These are phyloP conservation scores for Hypsizygus marmoreus DNA, from an alignment of 768 basidiomycete genomes.

Conservation along the genomic window DNA sequence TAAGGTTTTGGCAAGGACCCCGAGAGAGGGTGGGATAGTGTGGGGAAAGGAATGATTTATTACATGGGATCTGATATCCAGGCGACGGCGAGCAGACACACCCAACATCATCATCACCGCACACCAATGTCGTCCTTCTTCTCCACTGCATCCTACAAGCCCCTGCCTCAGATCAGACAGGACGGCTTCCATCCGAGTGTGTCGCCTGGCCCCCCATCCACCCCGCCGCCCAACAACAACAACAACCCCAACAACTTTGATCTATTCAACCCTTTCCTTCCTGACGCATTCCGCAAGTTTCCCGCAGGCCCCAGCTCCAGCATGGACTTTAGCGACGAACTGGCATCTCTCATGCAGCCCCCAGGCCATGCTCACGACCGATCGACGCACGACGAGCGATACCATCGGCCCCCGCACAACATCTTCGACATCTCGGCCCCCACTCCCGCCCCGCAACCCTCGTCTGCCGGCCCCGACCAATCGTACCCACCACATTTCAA, in stretches of 20 bases:
- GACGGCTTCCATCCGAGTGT: slow-evolving; percentile 72
- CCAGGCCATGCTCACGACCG: slow-evolving; percentile 12
- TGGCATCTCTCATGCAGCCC: slow-evolving; percentile 54
- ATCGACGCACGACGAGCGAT: slow-evolving; percentile 19
- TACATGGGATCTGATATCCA: no score
- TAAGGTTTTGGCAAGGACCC: slow-evolving; percentile 20
- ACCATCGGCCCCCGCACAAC: slow-evolving; percentile 41
- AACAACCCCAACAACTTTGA: slow-evolving; percentile 38
- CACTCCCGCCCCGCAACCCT: slow-evolving; percentile 30
- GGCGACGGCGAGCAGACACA: no score
- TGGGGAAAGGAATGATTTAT: slow-evolving; percentile 7
- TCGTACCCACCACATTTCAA: slow-evolving; percentile 42
- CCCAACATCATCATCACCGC: no score
- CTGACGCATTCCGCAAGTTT: slow-evolving; percentile 59
- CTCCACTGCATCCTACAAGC: slow-evolving; percentile 46
- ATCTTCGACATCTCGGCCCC: slow-evolving; percentile 65
- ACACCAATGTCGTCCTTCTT: slow-evolving; percentile 35
- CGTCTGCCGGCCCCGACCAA: slow-evolving; percentile 26
- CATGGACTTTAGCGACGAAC: slow-evolving; percentile 70
- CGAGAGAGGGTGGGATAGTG: slow-evolving; percentile 1
- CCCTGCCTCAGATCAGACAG: slow-evolving; percentile 56
- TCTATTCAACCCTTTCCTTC: slow-evolving; percentile 48
- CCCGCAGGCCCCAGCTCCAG: slow-evolving; percentile 26
- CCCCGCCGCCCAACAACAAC: slow-evolving; percentile 23
- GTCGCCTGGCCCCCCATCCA: slow-evolving; percentile 34